Base-by-base conservation (phyloP, 345 rosid species). In the Bruguiera gymnorhiza region DNA sequence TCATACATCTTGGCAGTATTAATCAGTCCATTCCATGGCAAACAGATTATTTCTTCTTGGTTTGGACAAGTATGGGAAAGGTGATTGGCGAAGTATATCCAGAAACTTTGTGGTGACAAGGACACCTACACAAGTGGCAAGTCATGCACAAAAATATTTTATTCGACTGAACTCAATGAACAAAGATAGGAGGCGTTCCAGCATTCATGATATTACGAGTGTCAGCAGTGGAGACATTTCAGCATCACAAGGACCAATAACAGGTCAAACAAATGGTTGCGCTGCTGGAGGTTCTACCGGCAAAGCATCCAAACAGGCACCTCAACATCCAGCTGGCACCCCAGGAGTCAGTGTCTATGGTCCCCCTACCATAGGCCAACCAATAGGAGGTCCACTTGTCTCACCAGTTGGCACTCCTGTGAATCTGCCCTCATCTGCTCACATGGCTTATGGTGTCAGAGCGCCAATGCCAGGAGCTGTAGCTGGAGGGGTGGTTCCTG, bases 71-170 rank as follows among this genome's bases (percentile, higher is more conserved):
- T 94, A 91, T 23, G 98, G 98, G 70, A 94, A 91, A 83, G 98
- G 98, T 30, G 97, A 94, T 60, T 94, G 98, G 96, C 88, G 98
- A 68, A 94, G 98, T 76, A 94, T 94, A 73, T 94, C 98, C 15
- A 86, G 98, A 18, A 89, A 91, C 81, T 94, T 83, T 81, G 98
- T 94, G 48, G 96, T 89, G 65, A 88, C 98, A 60, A 89, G 98
- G 79, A 94, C 97, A 11, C 98, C 96, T 24, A 94, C 97, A 13
- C 98, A 94, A 76, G 98, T 93, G n/a, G 98, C 98, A 30, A 94
- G 98, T 79, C 98, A 94, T 26, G 98, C 98, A 15, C 98, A 94
- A 67, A 94, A 94, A 79, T 91, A 91, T 76, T 94, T 91, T 80
- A 89, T 89, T 60, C 92, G 98, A 63, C 78, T 87, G 74, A 94